These are phyloP conservation scores for Hymenoscyphus repandus DNA, from an alignment of 2,329 filamentous ascomycete species.

Conservation along the genomic window DNA sequence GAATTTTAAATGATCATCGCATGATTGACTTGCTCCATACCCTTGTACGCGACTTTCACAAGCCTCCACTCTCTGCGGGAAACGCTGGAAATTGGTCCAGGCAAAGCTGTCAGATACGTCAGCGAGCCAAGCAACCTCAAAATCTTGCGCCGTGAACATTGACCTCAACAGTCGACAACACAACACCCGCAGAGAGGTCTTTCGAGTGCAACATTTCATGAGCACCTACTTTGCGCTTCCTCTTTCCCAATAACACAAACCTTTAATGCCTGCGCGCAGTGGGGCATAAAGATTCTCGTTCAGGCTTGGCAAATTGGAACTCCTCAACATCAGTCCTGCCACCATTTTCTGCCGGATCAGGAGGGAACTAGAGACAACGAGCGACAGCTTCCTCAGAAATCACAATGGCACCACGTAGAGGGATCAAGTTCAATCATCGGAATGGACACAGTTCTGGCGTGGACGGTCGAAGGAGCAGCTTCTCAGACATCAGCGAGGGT, in stretches of 20 bases:
- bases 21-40: neutral
- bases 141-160: neutral
- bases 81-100: conserved; percentile 3
- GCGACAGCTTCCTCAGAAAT: conserved; percentile 5
- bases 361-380: conserved; percentile 6
- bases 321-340: neutral
- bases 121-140: conserved; percentile 10
- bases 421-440: conserved; percentile 46
- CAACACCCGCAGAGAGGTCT: neutral
- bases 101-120: conserved; percentile 13
- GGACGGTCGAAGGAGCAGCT: conserved; percentile 55
- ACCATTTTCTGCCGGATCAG: conserved; percentile 3
- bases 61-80: conserved; percentile 1
- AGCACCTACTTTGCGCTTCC: too few species aligned
- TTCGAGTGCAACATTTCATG: too few species aligned
- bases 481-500: conserved; percentile 65
- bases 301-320: conserved; percentile 13
- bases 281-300: conserved; percentile 1
- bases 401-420: conserved; percentile 42
- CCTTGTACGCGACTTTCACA: conserved; percentile 6
- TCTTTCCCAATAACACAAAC: neutral
- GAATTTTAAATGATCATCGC: neutral
- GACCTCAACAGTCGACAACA: neutral
- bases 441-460: conserved; percentile 27
- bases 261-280: conserved; percentile 6